Conservation (phyloP, 2,329 filamentous ascomycete species). For the Microdochium nivale region DNA sequence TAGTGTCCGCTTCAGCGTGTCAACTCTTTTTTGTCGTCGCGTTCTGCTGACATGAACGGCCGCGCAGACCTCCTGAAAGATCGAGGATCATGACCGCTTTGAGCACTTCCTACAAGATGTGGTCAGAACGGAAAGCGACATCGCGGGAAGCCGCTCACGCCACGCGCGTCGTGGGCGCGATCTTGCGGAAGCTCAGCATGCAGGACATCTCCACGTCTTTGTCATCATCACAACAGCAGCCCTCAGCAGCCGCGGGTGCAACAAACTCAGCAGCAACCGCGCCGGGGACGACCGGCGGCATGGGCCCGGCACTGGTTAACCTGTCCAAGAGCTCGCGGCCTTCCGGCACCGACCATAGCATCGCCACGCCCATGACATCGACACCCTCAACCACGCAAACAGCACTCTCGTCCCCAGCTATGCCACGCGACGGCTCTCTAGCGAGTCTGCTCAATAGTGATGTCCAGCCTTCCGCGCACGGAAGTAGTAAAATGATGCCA, state of each 20-base stretch:
- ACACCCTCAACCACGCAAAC: neutral
- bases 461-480: conserved; percentile 8
- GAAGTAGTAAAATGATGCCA: neutral
- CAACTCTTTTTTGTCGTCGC: too few species aligned
- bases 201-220: conserved; percentile 12
- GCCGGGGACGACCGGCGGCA: too few species aligned
- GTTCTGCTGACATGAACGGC: neutral
- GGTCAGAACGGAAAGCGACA: conserved; percentile 25
- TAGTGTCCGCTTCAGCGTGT: too few species aligned
- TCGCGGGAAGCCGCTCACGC: conserved; percentile 35
- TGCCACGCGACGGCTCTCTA: conserved; percentile 16
- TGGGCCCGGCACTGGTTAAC: neutral
- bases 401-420: neutral
- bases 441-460: conserved; percentile 22
- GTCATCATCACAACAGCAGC: conserved; percentile 2
- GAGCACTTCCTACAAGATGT: conserved; percentile 31
- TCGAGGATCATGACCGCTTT: conserved; percentile 26
- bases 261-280: neutral
- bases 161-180: conserved; percentile 30
- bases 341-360: conserved; percentile 9
- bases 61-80: conserved; percentile 18
- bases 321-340: neutral
- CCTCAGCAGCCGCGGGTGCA: neutral
- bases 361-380: conserved; percentile 13
- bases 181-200: conserved; percentile 27